Conservation (phyloP, 306 rosid species). For the Prunus davidiana region DNA sequence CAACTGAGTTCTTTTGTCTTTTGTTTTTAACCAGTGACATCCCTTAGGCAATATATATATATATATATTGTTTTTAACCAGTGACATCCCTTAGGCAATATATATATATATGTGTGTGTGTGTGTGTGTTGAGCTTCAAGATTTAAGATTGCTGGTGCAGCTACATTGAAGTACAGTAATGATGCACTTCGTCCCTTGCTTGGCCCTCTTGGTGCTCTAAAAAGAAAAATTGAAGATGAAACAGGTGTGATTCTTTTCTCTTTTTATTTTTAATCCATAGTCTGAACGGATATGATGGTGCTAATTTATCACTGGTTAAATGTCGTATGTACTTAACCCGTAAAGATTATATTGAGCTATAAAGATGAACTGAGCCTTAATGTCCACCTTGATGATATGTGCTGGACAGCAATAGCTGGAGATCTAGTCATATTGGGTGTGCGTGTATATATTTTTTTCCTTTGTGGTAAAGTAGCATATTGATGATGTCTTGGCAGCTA, state of each 20-base stretch:
- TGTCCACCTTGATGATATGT: neutral
- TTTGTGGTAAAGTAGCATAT: neutral
- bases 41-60: neutral
- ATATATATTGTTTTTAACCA: neutral
- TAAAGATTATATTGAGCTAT: neutral
- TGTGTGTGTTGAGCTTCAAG: slow-evolving; percentile 15
- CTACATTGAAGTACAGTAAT: slow-evolving; percentile 73
- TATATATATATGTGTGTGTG: neutral
- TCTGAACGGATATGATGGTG: neutral
- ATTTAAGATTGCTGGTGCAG: slow-evolving; percentile 48
- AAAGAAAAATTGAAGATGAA: slow-evolving; percentile 80
- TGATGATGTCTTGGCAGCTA: neutral
- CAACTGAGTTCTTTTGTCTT: neutral
- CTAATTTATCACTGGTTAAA: neutral
- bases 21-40: slow-evolving; percentile 11
- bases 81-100: slow-evolving; percentile 12
- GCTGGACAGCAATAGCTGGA: neutral
- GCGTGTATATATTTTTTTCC: neutral
- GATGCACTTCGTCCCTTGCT: slow-evolving; percentile 76
- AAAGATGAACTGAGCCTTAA: neutral
- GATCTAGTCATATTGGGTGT: neutral
- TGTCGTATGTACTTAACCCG: neutral
- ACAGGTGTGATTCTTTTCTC: slow-evolving; percentile 54
- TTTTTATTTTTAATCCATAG: neutral
- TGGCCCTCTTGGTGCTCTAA: slow-evolving; percentile 86